phyloP scores from a whole-genome alignment of 2,329 filamentous ascomycete species.

The Fusarium siculi region DNA sequence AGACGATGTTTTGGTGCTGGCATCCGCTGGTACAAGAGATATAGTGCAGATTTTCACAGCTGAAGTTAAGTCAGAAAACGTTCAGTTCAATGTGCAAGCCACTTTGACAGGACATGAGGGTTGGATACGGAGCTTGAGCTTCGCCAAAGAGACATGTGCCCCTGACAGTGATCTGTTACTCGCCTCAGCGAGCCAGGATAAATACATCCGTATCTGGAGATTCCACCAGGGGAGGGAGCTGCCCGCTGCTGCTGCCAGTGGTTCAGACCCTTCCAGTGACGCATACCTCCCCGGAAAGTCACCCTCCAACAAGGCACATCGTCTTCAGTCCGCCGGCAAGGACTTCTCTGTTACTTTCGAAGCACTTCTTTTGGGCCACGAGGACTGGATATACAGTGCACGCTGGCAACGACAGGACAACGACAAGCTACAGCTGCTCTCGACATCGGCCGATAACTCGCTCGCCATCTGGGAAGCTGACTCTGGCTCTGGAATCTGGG shows the following conservation, averaged over 20 bases:
- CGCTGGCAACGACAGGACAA: constrained; percentile 71
- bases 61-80: constrained; percentile 50
- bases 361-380: constrained; percentile 90
- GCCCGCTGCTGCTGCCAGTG: constrained; percentile 64
- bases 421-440: constrained; percentile 76
- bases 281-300: constrained; percentile 74
- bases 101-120: constrained; percentile 91
- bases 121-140: constrained; percentile 89
- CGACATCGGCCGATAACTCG: constrained; percentile 94
- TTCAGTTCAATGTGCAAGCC: constrained; percentile 75
- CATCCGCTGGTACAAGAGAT: constrained; percentile 85
- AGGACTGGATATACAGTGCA: constrained; percentile 97
- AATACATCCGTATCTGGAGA: constrained; percentile 95
- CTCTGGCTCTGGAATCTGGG: constrained; percentile 85
- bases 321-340: constrained; percentile 68
- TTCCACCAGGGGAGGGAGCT: constrained; percentile 77
- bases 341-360: constrained; percentile 91
- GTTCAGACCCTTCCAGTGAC: constrained; percentile 66
- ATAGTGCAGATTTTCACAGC: constrained; percentile 83
- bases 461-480: constrained; percentile 94
- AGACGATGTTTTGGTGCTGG: constrained; percentile 71
- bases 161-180: constrained; percentile 76
- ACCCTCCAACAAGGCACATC: constrained; percentile 89
- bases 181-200: constrained; percentile 95
- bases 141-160: constrained; percentile 70